These are phyloP conservation scores for Datura wrightii DNA, from an alignment of 257 asterid genomes.

Conservation along the genomic window DNA sequence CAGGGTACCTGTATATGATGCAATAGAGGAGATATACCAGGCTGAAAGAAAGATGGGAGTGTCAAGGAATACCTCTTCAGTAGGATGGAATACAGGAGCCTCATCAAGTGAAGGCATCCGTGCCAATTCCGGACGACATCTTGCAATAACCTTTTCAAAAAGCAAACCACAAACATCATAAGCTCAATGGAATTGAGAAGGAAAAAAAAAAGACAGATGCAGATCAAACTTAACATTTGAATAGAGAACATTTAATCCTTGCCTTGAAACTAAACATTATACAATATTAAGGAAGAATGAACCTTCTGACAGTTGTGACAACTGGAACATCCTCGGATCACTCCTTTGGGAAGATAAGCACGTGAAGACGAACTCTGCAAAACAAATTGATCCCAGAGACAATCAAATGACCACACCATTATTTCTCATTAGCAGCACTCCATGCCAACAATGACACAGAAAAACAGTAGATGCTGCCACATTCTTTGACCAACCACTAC, in stretches of 20 bases:
- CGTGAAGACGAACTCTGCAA: constrained; percentile 52
- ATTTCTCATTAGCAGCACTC: not conserved
- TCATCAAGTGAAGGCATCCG: constrained; percentile 62
- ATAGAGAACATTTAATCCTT: not conserved
- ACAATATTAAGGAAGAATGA: constrained; percentile 13
- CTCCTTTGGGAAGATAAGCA: constrained; percentile 73
- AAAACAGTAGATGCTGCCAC: constrained; percentile 12
- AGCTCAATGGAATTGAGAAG: not conserved
- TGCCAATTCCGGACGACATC: constrained; percentile 67
- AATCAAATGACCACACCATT: not conserved
- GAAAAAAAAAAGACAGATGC: not conserved
- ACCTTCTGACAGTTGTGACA: constrained; percentile 69
- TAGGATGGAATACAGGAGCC: constrained; percentile 77
- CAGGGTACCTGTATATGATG: constrained; percentile 21
- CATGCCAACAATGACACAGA: constrained; percentile 16
- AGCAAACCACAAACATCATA: constrained; percentile 24
- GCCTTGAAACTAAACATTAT: constrained; percentile 20
- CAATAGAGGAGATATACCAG: constrained; percentile 9
- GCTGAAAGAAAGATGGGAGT: not conserved
- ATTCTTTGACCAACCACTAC: constrained; percentile 12
- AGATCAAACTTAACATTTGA: not conserved
- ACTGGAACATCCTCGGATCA: constrained; percentile 70
- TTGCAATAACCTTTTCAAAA: constrained; percentile 65
- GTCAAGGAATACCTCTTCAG: constrained; percentile 65
- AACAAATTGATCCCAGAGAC: constrained; percentile 29